These are phyloP conservation scores for Colletotrichum magnum DNA, from an alignment of 2,329 filamentous ascomycete species.

Conservation along the genomic window DNA sequence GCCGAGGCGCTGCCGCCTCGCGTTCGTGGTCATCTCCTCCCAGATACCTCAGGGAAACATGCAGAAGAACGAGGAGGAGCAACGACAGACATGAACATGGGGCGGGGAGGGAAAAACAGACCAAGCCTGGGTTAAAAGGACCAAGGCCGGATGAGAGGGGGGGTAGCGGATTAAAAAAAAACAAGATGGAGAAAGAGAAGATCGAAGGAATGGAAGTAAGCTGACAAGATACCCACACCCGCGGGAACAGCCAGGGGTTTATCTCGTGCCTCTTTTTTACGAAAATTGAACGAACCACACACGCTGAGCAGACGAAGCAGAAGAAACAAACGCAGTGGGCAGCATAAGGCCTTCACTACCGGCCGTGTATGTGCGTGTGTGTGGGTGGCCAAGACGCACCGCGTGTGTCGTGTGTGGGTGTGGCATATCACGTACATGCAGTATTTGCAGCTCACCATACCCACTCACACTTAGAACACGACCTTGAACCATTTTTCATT, in stretches of 20 bases:
- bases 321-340: conserved; percentile 24
- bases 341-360: conserved; percentile 8
- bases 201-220: not conserved
- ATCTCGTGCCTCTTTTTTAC: conserved; percentile 6
- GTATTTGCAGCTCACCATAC: not conserved
- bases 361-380: not conserved
- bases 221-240: not conserved
- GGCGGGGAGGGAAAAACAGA: not conserved
- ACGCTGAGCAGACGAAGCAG: not conserved
- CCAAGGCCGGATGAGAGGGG: not conserved
- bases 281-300: conserved; percentile 12
- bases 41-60: conserved; percentile 28
- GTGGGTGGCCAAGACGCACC: conserved; percentile 14
- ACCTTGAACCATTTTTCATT: too few relatives aligned
- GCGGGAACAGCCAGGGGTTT: conserved; percentile 1
- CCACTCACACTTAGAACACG: not conserved
- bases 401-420: conserved; percentile 17
- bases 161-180: not conserved
- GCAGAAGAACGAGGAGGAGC: not conserved
- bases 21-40: conserved; percentile 33
- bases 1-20: conserved; percentile 22
- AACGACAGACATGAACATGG: not conserved
- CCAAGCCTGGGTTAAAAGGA: too few relatives aligned
- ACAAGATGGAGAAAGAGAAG: not conserved
- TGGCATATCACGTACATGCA: conserved; percentile 1